Evolutionary conservation across 208 protist species (phyloP).

Genomic region (Acanthamoeba culbertsoni): DNA sequence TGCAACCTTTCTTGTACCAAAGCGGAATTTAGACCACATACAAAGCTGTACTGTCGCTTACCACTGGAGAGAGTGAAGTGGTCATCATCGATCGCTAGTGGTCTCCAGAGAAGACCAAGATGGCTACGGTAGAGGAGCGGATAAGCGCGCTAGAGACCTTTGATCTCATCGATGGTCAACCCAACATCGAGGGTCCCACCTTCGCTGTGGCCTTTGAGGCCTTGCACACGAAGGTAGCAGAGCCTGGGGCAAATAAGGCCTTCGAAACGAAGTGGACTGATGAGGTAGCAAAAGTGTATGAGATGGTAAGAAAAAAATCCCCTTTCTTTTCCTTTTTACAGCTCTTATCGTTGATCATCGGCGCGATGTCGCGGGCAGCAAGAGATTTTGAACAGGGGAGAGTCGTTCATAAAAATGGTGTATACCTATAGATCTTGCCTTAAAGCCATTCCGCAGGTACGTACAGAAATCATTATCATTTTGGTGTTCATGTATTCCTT

Average conservation of each 20-base stretch:
- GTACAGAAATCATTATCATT: not conserved
- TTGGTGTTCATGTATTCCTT: not conserved
- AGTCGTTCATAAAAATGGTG: conserved; percentile 76
- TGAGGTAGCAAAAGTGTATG: not conserved
- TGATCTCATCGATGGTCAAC: conserved; percentile 14
- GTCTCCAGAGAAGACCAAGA: not conserved
- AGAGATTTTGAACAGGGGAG: conserved; percentile 66
- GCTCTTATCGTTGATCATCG: not conserved
- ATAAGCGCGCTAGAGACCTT: conserved; percentile 21
- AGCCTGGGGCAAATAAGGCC: not conserved
- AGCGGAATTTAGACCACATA: too few relatives aligned
- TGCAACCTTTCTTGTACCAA: too few relatives aligned
- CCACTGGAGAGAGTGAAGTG: too few relatives aligned
- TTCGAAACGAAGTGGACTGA: conserved; percentile 41
- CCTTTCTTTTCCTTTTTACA: not conserved
- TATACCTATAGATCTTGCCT: conserved; percentile 78
- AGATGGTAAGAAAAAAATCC: not conserved
- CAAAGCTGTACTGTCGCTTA: too few relatives aligned
- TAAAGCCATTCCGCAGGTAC: conserved; percentile 66
- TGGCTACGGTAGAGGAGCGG: conserved; percentile 5
- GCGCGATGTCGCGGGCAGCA: conserved; percentile 41
- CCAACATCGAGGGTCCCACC: not conserved
- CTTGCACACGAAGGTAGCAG: too few relatives aligned
- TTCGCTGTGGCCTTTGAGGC: conserved; percentile 1
- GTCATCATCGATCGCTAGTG: too few relatives aligned